These are phyloP conservation scores for Fusarium ramigenum DNA, from an alignment of 2,329 filamentous ascomycete species.

Conservation along the genomic window DNA sequence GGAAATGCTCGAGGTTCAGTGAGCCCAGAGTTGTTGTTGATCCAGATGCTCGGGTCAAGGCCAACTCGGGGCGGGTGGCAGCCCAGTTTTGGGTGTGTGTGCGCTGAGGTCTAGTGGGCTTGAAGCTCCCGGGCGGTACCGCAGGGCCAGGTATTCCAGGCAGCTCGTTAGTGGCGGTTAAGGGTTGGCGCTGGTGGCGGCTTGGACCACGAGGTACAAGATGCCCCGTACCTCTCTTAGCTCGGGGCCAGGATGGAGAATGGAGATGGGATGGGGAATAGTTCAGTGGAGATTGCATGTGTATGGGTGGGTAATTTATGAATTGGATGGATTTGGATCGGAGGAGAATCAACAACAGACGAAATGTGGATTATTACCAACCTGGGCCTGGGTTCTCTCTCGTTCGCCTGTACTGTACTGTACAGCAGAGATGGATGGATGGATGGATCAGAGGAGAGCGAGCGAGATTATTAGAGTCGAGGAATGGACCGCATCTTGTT, in stretches of 20 bases:
- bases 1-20: neutral
- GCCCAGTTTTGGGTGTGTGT: constrained; percentile 37
- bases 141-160: constrained; percentile 15
- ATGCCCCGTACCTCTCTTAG: constrained; percentile 30
- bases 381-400: neutral
- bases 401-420: neutral
- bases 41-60: constrained; percentile 43
- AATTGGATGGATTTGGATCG: constrained; percentile 13
- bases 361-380: constrained; percentile 32
- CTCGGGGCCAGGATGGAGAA: constrained; percentile 31
- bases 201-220: constrained; percentile 30
- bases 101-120: constrained; percentile 20
- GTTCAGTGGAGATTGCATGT: constrained; percentile 35
- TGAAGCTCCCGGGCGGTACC: constrained; percentile 19
- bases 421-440: neutral
- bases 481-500: constrained; percentile 30
- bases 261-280: constrained; percentile 31
- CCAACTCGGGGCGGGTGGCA: constrained; percentile 41
- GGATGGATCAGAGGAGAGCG: neutral
- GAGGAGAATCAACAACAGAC: constrained; percentile 12
- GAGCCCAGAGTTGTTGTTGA: constrained; percentile 29
- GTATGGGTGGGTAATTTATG: constrained; percentile 26
- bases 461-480: neutral
- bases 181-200: constrained; percentile 32
- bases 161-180: constrained; percentile 33